Percentiles rank a stretch among this genome's conserved stretches.
These are phyloP conservation scores for Penicillium macrosclerotiorum DNA, from an alignment of 495 filamentous ascomycete species.

Conservation along the genomic window DNA sequence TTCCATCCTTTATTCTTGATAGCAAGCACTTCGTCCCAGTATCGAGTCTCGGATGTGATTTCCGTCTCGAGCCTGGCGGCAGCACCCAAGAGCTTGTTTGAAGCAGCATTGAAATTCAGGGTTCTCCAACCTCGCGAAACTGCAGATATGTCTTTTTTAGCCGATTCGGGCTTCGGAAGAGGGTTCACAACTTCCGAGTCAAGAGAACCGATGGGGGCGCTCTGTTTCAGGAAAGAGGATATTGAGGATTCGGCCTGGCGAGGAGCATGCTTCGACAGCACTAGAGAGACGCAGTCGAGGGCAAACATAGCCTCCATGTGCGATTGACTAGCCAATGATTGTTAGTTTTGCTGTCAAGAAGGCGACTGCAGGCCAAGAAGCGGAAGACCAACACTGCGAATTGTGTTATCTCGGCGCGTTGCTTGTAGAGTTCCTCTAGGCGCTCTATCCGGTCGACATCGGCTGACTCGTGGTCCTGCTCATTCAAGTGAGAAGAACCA, in stretches of 20 bases:
- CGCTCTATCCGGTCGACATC: constrained; percentile 41
- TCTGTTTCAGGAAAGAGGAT: constrained; percentile 62
- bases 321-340: constrained; percentile 49
- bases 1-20: constrained; percentile 85
- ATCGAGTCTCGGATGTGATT: constrained; percentile 72
- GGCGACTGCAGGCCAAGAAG: background rate
- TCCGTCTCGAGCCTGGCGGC: constrained; percentile 72
- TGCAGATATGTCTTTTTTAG: constrained; percentile 50
- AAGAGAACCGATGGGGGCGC: constrained; percentile 70
- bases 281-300: constrained; percentile 81
- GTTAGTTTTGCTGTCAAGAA: constrained; percentile 3
- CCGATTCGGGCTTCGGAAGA: constrained; percentile 50
- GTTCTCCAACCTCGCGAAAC: constrained; percentile 77
- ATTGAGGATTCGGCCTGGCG: constrained; percentile 66
- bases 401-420: constrained; percentile 43
- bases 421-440: constrained; percentile 42
- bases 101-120: constrained; percentile 69
- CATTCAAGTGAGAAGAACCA: constrained; percentile 34
- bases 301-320: constrained; percentile 63
- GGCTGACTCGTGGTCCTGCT: constrained; percentile 24
- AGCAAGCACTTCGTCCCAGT: constrained; percentile 82
- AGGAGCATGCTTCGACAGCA: constrained; percentile 74
- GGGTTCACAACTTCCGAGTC: constrained; percentile 68
- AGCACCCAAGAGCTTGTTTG: constrained; percentile 69
- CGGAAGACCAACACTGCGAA: constrained; percentile 38